Percentiles rank a stretch among this genome's conserved stretches.
These are phyloP conservation scores for Talaromyces albobiverticillius DNA, from an alignment of 2,329 filamentous ascomycete species.

Conservation along the genomic window DNA sequence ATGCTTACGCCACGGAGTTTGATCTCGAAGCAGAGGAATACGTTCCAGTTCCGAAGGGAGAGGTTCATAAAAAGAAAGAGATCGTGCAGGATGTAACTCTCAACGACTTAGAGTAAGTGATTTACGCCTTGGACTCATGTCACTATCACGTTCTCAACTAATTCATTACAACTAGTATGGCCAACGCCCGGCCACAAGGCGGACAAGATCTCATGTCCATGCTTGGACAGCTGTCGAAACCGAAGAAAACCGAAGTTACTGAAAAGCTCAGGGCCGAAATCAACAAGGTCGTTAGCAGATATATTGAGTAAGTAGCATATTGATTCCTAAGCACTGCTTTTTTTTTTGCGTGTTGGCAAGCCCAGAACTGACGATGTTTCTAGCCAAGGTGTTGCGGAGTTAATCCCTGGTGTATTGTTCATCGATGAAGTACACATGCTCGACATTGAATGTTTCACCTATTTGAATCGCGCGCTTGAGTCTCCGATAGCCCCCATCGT, in stretches of 20 bases:
- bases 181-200: constrained; percentile 90
- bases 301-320: constrained; percentile 64
- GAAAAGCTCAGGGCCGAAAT: constrained; percentile 95
- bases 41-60: constrained; percentile 96
- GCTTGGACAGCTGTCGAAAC: constrained; percentile 99
- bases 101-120: constrained; percentile 72
- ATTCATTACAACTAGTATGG: constrained; percentile 51
- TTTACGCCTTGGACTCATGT: background rate
- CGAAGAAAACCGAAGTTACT: constrained; percentile 98
- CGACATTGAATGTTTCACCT: constrained; percentile 98
- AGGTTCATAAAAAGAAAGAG: constrained; percentile 99
- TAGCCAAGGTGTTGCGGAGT: constrained; percentile 84
- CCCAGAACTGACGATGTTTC: background rate
- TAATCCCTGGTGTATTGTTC: constrained; percentile 97
- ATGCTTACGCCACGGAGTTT: constrained; percentile 97
- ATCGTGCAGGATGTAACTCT: constrained; percentile 98
- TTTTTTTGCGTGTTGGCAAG: background rate
- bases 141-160: background rate
- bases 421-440: constrained; percentile 99
- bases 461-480: constrained; percentile 96
- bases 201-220: constrained; percentile 99
- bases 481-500: constrained; percentile 93
- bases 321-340: background rate
- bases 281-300: constrained; percentile 98
- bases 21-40: constrained; percentile 99